Evolutionary conservation across 257 asterid genomes (phyloP), one percentile per base, ranked within the genome.

Genomic region (Linaria vulgaris): DNA sequence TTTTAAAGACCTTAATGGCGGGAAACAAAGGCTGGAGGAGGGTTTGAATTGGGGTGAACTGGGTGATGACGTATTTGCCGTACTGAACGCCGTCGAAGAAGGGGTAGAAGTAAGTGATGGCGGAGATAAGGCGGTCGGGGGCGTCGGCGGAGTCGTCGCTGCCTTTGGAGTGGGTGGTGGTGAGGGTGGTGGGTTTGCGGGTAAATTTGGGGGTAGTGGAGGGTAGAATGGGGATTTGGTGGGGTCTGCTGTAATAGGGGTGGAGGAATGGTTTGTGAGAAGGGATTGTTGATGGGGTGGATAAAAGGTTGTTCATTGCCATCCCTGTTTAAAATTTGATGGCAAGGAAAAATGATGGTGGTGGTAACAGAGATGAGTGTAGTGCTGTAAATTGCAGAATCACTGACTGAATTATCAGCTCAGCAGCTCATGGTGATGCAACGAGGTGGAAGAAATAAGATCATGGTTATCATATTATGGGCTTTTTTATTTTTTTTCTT

Each of bases 51-150:
- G 96, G 96, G 9, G 91, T 13, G 56, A 85, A 87, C 66, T 90
- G 99, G 1, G 96, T 81, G 73, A 94, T 77, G 8, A 94, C 84
- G 59, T 80, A 90, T 56, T 84, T 89, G 0, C 97, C 99, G 71
- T 94, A 94, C 77, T 94, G 99, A 5, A 94, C 72, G 45, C 99
- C 99, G 61, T 94, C 97, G 60, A 94, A 90, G 82, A 92, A 92
- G 5, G 97, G 97, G 85, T 85, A 92, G 74, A 92, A 92, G 87
- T 92, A 92, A 38, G 83, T 69, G 47, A 91, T 59, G 77, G 95
- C 96, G 1, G 96, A 82, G 76, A 91, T 91, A 66, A 91, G 66
- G 20, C 98, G 91, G 87, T 91, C 96, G 1, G 90, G 95, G 0
- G 81, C 87, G 46, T 91, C 96, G 13, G 78, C 90, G 24, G 95